phyloP scores from a whole-genome alignment of 2,329 filamentous ascomycete genomes.

The Pestalotiopsis sp. region DNA sequence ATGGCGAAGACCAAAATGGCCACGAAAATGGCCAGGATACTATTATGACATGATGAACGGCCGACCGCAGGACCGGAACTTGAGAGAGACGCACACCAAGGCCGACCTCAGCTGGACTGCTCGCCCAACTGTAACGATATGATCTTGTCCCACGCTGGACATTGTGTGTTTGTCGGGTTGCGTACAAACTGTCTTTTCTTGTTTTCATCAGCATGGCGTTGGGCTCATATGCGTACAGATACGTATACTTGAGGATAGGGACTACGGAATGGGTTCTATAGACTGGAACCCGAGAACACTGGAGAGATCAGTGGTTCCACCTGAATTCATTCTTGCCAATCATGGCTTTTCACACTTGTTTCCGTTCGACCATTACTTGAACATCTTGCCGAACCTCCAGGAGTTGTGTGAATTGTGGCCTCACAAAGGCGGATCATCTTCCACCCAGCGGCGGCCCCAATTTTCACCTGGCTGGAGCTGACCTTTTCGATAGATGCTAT shows the following conservation, averaged over 20 bases:
- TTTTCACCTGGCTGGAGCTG: background rate
- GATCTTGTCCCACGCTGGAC: background rate
- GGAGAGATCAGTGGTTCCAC: background rate
- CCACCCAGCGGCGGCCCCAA: background rate
- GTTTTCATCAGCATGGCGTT: background rate
- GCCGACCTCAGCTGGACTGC: background rate
- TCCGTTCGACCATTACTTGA: background rate
- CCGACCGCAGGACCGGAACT: background rate
- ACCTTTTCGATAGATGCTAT: background rate
- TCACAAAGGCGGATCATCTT: background rate
- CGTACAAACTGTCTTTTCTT: background rate
- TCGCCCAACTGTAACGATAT: background rate
- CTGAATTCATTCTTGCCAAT: background rate
- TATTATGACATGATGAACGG: constrained; percentile 43
- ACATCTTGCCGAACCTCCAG: background rate
- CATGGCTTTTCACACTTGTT: background rate
- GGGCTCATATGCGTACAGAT: background rate
- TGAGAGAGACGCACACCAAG: background rate
- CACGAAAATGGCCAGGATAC: constrained; percentile 50
- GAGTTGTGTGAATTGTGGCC: background rate
- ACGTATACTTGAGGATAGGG: background rate
- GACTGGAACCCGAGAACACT: background rate
- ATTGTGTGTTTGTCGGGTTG: background rate
- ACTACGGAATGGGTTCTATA: background rate
- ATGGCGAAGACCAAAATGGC: constrained; percentile 26